These are phyloP conservation scores for Phialophora tarda DNA, from an alignment of 2,329 filamentous ascomycete species.

Conservation along the genomic window DNA sequence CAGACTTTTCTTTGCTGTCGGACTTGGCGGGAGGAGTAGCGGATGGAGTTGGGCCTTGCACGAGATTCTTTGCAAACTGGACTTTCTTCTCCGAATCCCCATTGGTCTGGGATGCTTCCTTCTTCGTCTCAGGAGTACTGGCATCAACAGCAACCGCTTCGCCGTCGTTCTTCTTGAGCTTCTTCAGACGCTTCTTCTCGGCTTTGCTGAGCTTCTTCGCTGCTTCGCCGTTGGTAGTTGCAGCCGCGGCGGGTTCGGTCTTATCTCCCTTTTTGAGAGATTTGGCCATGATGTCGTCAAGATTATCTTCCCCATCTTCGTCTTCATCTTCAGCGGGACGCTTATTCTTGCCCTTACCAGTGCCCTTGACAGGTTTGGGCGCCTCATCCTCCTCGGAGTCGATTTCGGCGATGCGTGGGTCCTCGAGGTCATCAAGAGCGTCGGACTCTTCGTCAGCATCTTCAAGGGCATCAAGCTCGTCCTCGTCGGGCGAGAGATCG, in stretches of 20 bases:
- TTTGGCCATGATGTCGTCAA: slow-evolving; percentile 87
- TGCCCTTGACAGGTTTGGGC: slow-evolving; percentile 53
- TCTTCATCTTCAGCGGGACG: slow-evolving; percentile 72
- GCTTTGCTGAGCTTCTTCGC: slow-evolving; percentile 84
- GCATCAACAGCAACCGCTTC: slow-evolving; percentile 65
- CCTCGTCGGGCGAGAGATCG: slow-evolving; percentile 78
- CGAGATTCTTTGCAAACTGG: slow-evolving; percentile 97
- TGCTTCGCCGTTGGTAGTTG: slow-evolving; percentile 61
- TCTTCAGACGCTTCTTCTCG: slow-evolving; percentile 97
- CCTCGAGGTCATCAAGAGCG: slow-evolving; percentile 75
- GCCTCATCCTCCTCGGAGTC: slow-evolving; percentile 74
- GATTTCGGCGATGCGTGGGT: slow-evolving; percentile 83
- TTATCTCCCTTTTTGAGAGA: slow-evolving; percentile 58
- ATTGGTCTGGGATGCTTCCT: slow-evolving; percentile 61
- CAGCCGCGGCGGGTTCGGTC: slow-evolving; percentile 34
- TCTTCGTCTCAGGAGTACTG: slow-evolving; percentile 58
- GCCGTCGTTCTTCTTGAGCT: slow-evolving; percentile 97
- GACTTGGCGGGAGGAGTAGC: slow-evolving; percentile 51
- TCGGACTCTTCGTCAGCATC: slow-evolving; percentile 69
- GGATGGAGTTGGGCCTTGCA: slow-evolving; percentile 88
- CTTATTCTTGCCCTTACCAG: slow-evolving; percentile 84
- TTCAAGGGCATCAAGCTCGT: slow-evolving; percentile 67
- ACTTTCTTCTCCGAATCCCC: slow-evolving; percentile 77
- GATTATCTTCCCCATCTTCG: slow-evolving; percentile 61
- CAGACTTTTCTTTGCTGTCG: slow-evolving; percentile 53